Base-by-base conservation (phyloP, 2,329 filamentous ascomycete genomes). In the Laburnicola sp. region DNA sequence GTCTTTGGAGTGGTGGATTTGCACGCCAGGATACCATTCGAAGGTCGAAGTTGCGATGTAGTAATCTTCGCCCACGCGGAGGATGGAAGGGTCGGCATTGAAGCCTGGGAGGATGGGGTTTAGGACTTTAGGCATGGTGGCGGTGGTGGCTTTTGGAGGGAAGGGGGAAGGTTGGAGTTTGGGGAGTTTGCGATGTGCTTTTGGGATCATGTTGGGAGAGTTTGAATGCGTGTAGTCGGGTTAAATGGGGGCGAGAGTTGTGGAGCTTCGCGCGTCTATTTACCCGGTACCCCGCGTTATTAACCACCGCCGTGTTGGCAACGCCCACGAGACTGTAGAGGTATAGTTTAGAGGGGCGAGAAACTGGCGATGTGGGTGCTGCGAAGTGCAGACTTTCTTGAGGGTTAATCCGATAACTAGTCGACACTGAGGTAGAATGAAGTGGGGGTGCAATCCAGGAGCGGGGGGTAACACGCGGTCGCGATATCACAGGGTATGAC, bases 41-140 rank as follows among this genome's bases (percentile, higher is more conserved):
- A 86, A 86, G 0, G 81, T 82, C 0, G 83, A 86, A 3, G 82
- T 86, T 32, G 79, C 80, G 26, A 86, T 76, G 64, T 81, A 86
- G 63, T 80, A 86, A 58, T 80, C 77, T 36, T 74, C 58, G 6
- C 71, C 71, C 21, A 81, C 77, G 2, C 79, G 72, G 8, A 81
- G 56, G 34, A 82, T 76, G 0, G 82, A 84, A 0, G 84, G 83
- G 56, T 86, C 84, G 4, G 83, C 82, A 49, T 86, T 85, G 71
- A 84, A 86, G 23, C 83, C 83, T 2, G 76, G 74, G 34, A 86
- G 73, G 21, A 85, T 77, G 2, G 82, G 83, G 59, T 85, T 75
- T 28, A 64, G 63, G 35, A 72, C 65, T 39, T 59, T 56, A 11
- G 69, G 66, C 69, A 72, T 72, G n/a, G 38, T 56, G 63, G 48